Evolutionary conservation across 2,329 filamentous ascomycete genomes (phyloP), one percentile per base, ranked within the genome.

Genomic region (Pestalotiopsis fici): DNA sequence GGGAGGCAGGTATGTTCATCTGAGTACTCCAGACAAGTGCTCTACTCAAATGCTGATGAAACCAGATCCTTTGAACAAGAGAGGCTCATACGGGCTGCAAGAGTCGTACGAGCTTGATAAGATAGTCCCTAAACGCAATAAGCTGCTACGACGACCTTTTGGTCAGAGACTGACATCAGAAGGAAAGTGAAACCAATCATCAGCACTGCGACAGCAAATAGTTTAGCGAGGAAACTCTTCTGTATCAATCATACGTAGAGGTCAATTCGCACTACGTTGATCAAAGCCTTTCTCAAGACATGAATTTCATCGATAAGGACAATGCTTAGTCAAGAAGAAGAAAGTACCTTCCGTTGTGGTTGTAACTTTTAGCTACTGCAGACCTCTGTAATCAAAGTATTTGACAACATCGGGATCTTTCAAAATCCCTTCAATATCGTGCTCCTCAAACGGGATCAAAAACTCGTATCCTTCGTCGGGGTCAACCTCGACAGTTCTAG

Each of bases 391-490:
- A 13, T 63, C 39, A 63, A 50, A 63, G 39, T 63, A 23, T 31
- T 47, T 63, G 21, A 35, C 15, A 13, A 63, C 60, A 25, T 47
- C 43, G 15, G 60, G 60, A 50, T 63, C n/a, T 7, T 63, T n/a
- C 21, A 63, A 23, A 7, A 63, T 21, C 11, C 21, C 28, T 11
- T 43, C 27, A 6, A 50, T 28, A 63, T 27, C 43, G 39, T 54
- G 35, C 60, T 63, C 35, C 39, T 63, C 60, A 54, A 63, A 63
- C 5, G 60, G 60, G 23, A 63, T 63, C 5, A 63, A 15, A 63
- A 63, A 60, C 43, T 63, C 35, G 25, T 23, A 18, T 6, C 39
- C 39, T 12, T 63, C 43, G 13, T 63, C 39, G 21, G 39, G 57
- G 31, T n/a, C 31, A 2, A 28, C 57, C 28, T 60, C 57, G 23